Base-by-base conservation (phyloP, 2,329 filamentous ascomycete species). In the Bipolaris zeicola region DNA sequence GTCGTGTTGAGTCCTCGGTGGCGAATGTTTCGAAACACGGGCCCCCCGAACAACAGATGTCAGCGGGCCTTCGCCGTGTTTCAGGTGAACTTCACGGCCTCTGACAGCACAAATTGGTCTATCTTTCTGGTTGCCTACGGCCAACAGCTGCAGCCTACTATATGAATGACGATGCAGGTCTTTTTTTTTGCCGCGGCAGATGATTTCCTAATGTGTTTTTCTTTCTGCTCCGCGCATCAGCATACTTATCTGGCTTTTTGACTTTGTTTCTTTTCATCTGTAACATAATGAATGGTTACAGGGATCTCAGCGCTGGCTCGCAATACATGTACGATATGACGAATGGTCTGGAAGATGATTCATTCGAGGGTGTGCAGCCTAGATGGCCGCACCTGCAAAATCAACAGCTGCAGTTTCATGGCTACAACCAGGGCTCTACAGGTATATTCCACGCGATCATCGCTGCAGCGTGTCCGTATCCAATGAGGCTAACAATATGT, bases 31-130 rank as follows among this genome's bases (percentile, higher is more conserved):
- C 63, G 65, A 69, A 68, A 69, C 67, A 63, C 62, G 43, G 43
- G 58, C 39, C 47, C 47, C 48, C 52, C 45, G 38, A 53, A 46
- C 62, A 63, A 61, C 53, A 45, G 55, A 50, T 47, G 57, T 28
- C 48, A 52, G 51, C 47, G 43, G 28, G 54, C 24, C 28, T 44
- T 48, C 43, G 34, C 33, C 36, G 41, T 42, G 67, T 65, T 70
- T 70, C 66, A 68, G 68, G 68, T 68, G 66, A 68, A 69, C 55
- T 63, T 58, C 58, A 47, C 51, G 61, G 61, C 51, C 65, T 60
- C 63, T 59, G 31, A 54, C 33, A 34, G 36, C 52, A 48, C 52
- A 52, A 18, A 22, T 39, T 26, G 13, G 10, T 28, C 33, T 44
- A 16, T 11, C 20, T 16, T 33, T 22, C 24, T 39, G 26, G 20